Evolutionary conservation across 345 rosid species (phyloP), one percentile per base, ranked within the genome.

Genomic region (Triadica sebifera): DNA sequence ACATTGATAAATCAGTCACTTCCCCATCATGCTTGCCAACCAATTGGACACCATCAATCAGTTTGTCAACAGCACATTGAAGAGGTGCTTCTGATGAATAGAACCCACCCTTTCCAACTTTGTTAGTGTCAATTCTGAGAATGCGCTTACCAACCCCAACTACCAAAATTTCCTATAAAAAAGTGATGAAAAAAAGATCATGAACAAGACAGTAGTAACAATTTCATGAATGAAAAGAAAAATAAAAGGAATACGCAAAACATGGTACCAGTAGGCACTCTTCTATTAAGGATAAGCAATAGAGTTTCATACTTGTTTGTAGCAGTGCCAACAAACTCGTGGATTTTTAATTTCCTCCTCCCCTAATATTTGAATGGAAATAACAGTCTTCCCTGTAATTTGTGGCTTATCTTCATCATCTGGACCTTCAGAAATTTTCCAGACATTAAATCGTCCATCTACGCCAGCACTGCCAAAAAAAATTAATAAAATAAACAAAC

Each of bases 11-110:
- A 82, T 89, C 98, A 22, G 98, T 94, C 57, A 94, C 86, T 79
- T 88, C 96, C 52, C 93, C 98, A 70, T 91, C 97, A 79, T 94
- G 98, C 80, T 87, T 87, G 79, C 98, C 98, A 74, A 94, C 84
- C 70, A 89, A 82, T 71, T 91, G 95, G 60, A 94, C 80, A 72
- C 98, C 98, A 71, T 86, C 92, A 62, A 90, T 75, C 80, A 89
- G 70, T 60, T 77, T 82, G 72, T 93, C 95, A 75, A 86, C 81
- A 74, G 86, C 78, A 84, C 96, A 92, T 41, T 77, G 81, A 45
- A 91, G 84, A 76, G 98, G 97, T 57, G 89, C 85, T 79, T 94
- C 98, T 10, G 89, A 78, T 57, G 97, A 86, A 75, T 67, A 89
- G 69, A 70, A 79, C 81, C 84, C 90, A 62, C 78, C 85, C 78